Base-by-base conservation (phyloP, 2,329 filamentous ascomycete genomes). In the Diatrype stigma region DNA sequence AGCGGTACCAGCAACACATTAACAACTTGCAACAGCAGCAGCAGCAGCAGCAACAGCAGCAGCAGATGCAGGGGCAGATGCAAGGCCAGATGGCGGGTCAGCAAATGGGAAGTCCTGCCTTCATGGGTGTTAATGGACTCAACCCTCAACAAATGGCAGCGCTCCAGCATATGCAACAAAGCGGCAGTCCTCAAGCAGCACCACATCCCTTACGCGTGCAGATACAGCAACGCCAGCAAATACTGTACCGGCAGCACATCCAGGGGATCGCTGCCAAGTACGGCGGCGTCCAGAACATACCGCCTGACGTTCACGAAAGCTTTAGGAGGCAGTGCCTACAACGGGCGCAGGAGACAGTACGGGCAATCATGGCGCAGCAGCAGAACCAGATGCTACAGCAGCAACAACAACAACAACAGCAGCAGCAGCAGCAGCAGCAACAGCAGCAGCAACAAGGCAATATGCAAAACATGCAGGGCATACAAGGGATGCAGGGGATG, bases 401-500 rank as follows among this genome's bases (percentile, higher is more conserved):
- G 6, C 51, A 60, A 46, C 54, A 57, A 2, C 56, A 59, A 17
- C 52, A 53, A 12, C 54, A 56, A 47, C 56, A 56, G 45, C 51
- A 57, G 48, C 56, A 60, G 37, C 70, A 70, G 21, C 70, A 72
- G 50, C 58, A 69, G 52, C 71, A 72, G 53, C 72, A 73, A 44
- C 69, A 72, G 45, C 70, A 60, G 32, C 68, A 69, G 47, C 68
- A 72, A 42, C 64, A 71, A 44, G 61, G 64, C 46, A 70, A 74
- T 56, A 69, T 74, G 56, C 67, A 67, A 47, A 67, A 69, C 30
- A 75, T 81, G 70, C 75, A 79, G 52, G 74, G 74, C 6, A 80
- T 81, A 73, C 72, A 75, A 48, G 71, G 73, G 23, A 81, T 81
- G 73, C 72, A 75, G 48, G 71, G 73, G 23, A 81, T 82, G 59